Percentiles rank a stretch among this genome's conserved stretches.
Evolutionary conservation across 2,329 filamentous ascomycete genomes (phyloP).

Genomic region (Colletotrichum destructivum): DNA sequence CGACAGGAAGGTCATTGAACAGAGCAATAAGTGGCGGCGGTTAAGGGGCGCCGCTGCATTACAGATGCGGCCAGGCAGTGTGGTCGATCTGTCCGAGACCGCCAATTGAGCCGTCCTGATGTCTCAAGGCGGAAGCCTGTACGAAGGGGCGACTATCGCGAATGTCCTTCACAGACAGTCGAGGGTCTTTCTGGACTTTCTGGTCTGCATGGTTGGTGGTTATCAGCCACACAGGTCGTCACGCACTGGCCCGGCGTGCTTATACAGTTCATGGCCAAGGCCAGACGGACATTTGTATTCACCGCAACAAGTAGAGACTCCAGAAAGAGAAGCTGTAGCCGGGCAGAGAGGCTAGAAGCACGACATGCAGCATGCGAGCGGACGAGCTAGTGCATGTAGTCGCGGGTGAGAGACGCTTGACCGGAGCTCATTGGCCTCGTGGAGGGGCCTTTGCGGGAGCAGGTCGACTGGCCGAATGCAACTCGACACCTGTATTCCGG

Average conservation of each 20-base stretch:
- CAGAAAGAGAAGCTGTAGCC: slow-evolving; percentile 24
- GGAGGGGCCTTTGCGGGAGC: slow-evolving; percentile 8
- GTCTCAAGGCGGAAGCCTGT: background rate
- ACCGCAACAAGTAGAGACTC: background rate
- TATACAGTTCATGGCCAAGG: background rate
- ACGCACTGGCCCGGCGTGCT: background rate
- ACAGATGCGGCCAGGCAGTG: slow-evolving; percentile 23
- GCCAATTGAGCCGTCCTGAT: slow-evolving; percentile 12
- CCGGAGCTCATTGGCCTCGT: slow-evolving; percentile 24
- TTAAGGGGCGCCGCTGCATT: slow-evolving; percentile 58
- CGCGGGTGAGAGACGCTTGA: slow-evolving; percentile 20
- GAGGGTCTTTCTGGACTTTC: background rate
- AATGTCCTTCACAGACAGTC: background rate
- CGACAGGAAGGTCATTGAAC: slow-evolving; percentile 66
- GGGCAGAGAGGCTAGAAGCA: slow-evolving; percentile 12
- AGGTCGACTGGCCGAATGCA: slow-evolving; percentile 4
- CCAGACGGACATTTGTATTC: background rate
- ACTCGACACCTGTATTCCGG: slow-evolving; percentile 11
- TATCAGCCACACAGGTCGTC: background rate
- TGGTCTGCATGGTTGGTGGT: background rate
- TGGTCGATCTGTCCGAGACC: slow-evolving; percentile 22
- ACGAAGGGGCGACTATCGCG: background rate
- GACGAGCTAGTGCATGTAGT: slow-evolving; percentile 24
- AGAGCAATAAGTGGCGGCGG: slow-evolving; percentile 66
- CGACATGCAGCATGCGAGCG: slow-evolving; percentile 24